These are phyloP conservation scores for Sphaerostilbella broomeana DNA, from an alignment of 2,329 filamentous ascomycete genomes.

Conservation along the genomic window DNA sequence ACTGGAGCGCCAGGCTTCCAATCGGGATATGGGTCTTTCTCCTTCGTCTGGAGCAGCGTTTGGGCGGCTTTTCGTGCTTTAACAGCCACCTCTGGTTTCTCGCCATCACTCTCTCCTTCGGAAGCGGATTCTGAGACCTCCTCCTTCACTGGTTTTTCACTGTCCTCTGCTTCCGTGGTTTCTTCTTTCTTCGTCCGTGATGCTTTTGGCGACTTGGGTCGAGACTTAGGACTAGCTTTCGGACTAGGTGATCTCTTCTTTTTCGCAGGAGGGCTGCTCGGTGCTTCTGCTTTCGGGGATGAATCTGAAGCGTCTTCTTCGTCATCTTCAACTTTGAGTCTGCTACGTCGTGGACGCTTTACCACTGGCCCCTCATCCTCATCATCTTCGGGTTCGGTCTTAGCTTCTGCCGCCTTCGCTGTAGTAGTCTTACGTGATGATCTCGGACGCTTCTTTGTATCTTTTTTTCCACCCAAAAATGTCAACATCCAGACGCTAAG, in stretches of 20 bases:
- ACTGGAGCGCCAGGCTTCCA: constrained; percentile 87
- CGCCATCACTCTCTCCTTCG: constrained; percentile 46
- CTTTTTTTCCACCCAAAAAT: too few relatives aligned
- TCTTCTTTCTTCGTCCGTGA: constrained; percentile 21
- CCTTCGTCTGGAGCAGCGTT: constrained; percentile 60
- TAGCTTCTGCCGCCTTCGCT: constrained; percentile 12
- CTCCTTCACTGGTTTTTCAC: constrained; percentile 14
- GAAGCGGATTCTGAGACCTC: constrained; percentile 27
- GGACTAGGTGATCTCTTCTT: constrained; percentile 20
- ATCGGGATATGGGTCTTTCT: constrained; percentile 83
- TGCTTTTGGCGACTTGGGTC: constrained; percentile 14
- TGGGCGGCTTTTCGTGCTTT: constrained; percentile 79
- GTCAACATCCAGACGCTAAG: too few relatives aligned
- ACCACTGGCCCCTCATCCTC: constrained; percentile 54
- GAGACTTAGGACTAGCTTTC: constrained; percentile 19
- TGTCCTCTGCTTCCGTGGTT: constrained; percentile 15
- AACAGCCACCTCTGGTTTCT: constrained; percentile 64
- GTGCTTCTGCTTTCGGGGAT: constrained; percentile 20
- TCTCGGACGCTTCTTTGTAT: constrained; percentile 42
- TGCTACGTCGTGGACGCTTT: constrained; percentile 48
- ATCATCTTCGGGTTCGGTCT: constrained; percentile 38
- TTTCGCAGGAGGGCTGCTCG: constrained; percentile 12
- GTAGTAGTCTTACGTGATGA: constrained; percentile 5
- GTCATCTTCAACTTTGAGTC: constrained; percentile 45
- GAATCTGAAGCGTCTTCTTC: constrained; percentile 39